These are phyloP conservation scores for Paxillus ammoniavirescens DNA, from an alignment of 768 basidiomycete species.

Conservation along the genomic window DNA sequence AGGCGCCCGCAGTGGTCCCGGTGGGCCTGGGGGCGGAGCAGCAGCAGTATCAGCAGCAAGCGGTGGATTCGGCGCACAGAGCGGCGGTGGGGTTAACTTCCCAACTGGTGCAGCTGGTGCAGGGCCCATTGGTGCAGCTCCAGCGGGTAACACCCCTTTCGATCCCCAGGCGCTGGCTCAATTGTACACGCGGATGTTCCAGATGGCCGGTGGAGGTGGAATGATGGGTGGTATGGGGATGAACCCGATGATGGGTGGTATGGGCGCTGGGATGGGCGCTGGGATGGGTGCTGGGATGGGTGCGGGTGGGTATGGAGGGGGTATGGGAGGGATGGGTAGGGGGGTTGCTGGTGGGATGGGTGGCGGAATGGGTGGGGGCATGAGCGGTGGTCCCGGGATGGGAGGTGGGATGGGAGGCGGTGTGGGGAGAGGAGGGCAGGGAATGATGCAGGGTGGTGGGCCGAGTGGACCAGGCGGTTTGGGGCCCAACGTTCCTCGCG, in stretches of 20 bases:
- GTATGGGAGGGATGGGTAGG: constrained; percentile 37
- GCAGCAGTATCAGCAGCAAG: constrained; percentile 14
- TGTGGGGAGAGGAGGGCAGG: constrained; percentile 42
- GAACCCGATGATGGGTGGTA: constrained; percentile 23
- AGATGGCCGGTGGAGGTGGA: constrained; percentile 63
- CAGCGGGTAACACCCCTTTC: constrained; percentile 61
- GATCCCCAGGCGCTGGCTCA: constrained; percentile 91
- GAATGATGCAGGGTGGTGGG: constrained; percentile 37
- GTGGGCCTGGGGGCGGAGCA: constrained; percentile 5
- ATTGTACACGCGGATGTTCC: constrained; percentile 95
- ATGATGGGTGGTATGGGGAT: constrained; percentile 42
- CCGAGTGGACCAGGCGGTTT: constrained; percentile 40
- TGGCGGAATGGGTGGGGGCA: constrained; percentile 38
- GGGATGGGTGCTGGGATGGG: constrained; percentile 14
- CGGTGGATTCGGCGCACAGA: constrained; percentile 32
- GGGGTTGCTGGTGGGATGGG: constrained; percentile 40
- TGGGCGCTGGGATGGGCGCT: constrained; percentile 10
- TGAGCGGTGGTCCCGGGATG: constrained; percentile 29
- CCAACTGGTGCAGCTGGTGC: constrained; percentile 22
- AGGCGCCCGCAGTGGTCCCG: constrained; percentile 5
- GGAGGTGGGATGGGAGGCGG: constrained; percentile 40
- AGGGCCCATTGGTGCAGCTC: constrained; percentile 26
- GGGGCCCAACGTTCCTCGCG: constrained; percentile 62
- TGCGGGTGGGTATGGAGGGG: constrained; percentile 37
- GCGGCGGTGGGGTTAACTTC: constrained; percentile 37